phyloP scores from a whole-genome alignment of 2,329 filamentous ascomycete species.

The Metarhizium sp. region DNA sequence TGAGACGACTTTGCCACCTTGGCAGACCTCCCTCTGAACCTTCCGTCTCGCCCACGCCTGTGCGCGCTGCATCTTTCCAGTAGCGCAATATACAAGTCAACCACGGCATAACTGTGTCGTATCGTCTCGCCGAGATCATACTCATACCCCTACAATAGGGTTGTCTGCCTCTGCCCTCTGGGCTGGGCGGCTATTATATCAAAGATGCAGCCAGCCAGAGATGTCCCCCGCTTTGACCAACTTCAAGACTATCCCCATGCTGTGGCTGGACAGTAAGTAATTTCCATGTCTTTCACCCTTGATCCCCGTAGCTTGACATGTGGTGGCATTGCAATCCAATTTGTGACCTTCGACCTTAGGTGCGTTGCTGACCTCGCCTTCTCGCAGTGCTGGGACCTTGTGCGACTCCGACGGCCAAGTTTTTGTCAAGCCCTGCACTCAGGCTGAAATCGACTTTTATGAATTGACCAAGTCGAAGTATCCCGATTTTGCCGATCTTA shows the following conservation, averaged over 20 bases:
- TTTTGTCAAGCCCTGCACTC: conserved; percentile 89
- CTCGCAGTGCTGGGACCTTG: conserved; percentile 73
- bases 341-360: conserved; percentile 10
- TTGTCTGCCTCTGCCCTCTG: not conserved
- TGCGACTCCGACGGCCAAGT: conserved; percentile 74
- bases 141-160: not conserved
- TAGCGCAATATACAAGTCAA: not conserved
- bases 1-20: not conserved
- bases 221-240: conserved; percentile 47
- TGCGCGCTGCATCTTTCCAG: not conserved
- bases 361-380: not conserved
- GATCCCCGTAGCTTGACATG: not conserved
- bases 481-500: conserved; percentile 65
- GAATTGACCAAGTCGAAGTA: conserved; percentile 58
- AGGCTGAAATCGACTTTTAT: conserved; percentile 83
- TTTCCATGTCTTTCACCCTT: not conserved
- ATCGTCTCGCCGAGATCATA: not conserved
- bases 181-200: not conserved
- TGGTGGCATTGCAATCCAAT: not conserved
- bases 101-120: not conserved
- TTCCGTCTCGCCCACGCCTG: not conserved
- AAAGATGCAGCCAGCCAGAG: conserved; percentile 19
- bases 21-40: not conserved
- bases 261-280: conserved; percentile 74
- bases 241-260: conserved; percentile 64